Percentiles rank a stretch among this genome's conserved stretches.
These are phyloP conservation scores for Lipomyces kockii DNA, from an alignment of 805 yeast genomes.

Conservation along the genomic window DNA sequence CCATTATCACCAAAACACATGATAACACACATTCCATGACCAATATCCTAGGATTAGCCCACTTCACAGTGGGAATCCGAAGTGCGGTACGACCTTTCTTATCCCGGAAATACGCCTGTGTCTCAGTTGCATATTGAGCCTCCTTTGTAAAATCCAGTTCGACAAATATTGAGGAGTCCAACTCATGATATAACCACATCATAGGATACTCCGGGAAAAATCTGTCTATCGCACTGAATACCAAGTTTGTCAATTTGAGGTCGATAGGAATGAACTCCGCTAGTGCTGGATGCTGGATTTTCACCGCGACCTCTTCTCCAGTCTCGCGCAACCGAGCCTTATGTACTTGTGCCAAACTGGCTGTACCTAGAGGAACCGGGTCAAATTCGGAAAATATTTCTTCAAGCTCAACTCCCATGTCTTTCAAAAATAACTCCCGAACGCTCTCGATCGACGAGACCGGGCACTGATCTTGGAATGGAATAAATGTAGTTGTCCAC, in stretches of 20 bases:
- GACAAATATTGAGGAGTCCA: slow-evolving; percentile 82
- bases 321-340: slow-evolving; percentile 62
- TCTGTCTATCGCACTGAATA: slow-evolving; percentile 71
- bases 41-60: slow-evolving; percentile 70
- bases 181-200: slow-evolving; percentile 94
- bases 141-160: slow-evolving; percentile 89
- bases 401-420: slow-evolving; percentile 62
- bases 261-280: slow-evolving; percentile 90
- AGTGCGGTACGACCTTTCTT: slow-evolving; percentile 66
- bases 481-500: slow-evolving; percentile 95
- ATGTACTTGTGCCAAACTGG: slow-evolving; percentile 96
- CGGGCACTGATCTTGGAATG: slow-evolving; percentile 91
- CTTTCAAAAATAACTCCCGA: slow-evolving; percentile 65
- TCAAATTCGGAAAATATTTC: slow-evolving; percentile 72
- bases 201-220: slow-evolving; percentile 93
- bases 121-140: slow-evolving; percentile 76
- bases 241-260: slow-evolving; percentile 73
- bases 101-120: slow-evolving; percentile 68
- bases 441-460: slow-evolving; percentile 73
- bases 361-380: slow-evolving; percentile 85
- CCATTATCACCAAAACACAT: background rate
- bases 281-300: slow-evolving; percentile 88
- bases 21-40: slow-evolving; percentile 58
- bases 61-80: slow-evolving; percentile 71
- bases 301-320: slow-evolving; percentile 85